Base-by-base conservation (phyloP, 2,329 filamentous ascomycete genomes). In the Aschersonia sp. region DNA sequence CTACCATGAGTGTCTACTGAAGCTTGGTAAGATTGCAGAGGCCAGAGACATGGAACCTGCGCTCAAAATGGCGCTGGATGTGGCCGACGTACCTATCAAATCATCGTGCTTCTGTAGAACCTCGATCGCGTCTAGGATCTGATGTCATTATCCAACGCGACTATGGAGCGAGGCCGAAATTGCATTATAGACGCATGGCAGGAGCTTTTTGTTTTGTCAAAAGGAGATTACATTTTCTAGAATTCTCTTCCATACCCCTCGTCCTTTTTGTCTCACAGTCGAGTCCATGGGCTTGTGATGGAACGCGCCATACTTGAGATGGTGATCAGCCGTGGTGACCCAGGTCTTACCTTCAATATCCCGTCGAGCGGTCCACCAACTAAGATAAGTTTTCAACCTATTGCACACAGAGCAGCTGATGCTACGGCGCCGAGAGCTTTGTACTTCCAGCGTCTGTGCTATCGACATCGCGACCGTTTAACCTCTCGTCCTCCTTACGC, bases 1-100 rank as follows among this genome's bases (percentile, higher is more conserved):
- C 0, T 83, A 80, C 53, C 74, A 85, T 52, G 84, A 89, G 62
- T 85, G 84, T 57, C 58, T 88, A 45, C 53, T 70, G 3, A 75
- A 66, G 51, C 59, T 61, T 4, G 78, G 75, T 0, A 63, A 70
- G n/a, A 44, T 44, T 1, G 57, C 54, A 0, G 70, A 73, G 49
- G 70, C 70, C 1, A 48, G 53, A 4, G 55, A 56, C 4, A 49
- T 64, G 9, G 52, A 61, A 41, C 57, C 67, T 47, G 69, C 73
- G 56, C 55, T 85, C 52, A 65, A 67, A 46, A 51, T 70, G 45
- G 77, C 77, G 1, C 50, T 72, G 51, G 73, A 71, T 2, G 64
- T 71, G 40, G 78, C 80, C 2, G 82, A 85, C 65, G 72, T 85
- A n/a, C 65, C 68, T 0, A 67, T 85, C 20, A 53, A 49, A 28